Evolutionary conservation across 495 filamentous ascomycete species (phyloP).

Genomic region (Aspergillus steynii): DNA sequence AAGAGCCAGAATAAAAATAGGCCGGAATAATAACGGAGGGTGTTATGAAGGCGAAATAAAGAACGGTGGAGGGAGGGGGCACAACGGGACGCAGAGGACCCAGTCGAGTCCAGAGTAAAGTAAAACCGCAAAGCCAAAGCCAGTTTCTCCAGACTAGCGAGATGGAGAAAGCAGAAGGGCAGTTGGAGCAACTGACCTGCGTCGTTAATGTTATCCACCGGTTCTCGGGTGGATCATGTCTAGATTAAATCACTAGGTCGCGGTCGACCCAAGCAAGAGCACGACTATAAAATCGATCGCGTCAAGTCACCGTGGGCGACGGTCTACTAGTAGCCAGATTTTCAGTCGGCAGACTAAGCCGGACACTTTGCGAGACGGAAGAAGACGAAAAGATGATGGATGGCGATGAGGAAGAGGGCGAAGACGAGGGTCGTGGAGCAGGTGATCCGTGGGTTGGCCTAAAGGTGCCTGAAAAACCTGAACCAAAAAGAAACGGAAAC

Average conservation of each 20-base stretch:
- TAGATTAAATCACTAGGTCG: not conserved
- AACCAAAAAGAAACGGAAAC: slow-evolving; percentile 6
- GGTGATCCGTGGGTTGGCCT: too few relatives aligned
- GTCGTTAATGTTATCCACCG: slow-evolving; percentile 7
- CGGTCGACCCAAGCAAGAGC: not conserved
- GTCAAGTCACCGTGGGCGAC: not conserved
- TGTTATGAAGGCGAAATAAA: slow-evolving; percentile 17
- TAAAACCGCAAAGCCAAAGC: not conserved
- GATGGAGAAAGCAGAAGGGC: slow-evolving; percentile 1
- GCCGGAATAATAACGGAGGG: not conserved
- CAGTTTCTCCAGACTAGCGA: slow-evolving; percentile 4
- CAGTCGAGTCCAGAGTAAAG: slow-evolving; percentile 3
- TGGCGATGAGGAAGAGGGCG: slow-evolving; percentile 1
- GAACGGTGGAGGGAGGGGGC: slow-evolving; percentile 6
- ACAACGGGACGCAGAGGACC: slow-evolving; percentile 3
- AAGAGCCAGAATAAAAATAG: slow-evolving; percentile 4
- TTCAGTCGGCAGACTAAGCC: not conserved
- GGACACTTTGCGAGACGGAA: not conserved
- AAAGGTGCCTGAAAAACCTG: not conserved
- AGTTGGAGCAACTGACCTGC: not conserved
- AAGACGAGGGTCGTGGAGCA: not conserved
- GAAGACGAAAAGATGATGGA: not conserved
- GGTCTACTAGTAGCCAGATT: not conserved
- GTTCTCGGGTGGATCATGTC: slow-evolving; percentile 7
- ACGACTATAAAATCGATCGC: not conserved